Evolutionary conservation across 2,329 filamentous ascomycete genomes (phyloP).

Genomic region (Epichloe coenophiala): DNA sequence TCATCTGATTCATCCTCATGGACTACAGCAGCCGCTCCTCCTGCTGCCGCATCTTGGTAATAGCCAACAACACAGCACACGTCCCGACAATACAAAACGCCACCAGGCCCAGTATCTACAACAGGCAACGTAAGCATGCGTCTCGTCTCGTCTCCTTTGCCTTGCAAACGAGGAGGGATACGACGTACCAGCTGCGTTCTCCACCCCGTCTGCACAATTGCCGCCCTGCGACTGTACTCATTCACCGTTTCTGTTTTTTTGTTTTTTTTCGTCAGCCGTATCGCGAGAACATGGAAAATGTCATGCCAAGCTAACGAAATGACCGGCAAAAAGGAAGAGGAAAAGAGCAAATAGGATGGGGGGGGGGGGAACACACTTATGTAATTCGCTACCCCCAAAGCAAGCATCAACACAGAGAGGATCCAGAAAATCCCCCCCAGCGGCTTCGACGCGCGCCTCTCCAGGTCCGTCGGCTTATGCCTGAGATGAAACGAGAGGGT

Average conservation of each 20-base stretch:
- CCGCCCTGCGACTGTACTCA: conserved; percentile 63
- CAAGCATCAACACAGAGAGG: conserved; percentile 62
- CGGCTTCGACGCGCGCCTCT: conserved; percentile 66
- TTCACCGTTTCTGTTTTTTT: conserved; percentile 54
- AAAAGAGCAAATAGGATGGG: too few relatives aligned
- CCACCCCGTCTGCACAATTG: conserved; percentile 86
- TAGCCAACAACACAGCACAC: conserved; percentile 47
- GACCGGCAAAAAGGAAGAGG: background rate
- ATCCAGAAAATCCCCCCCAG: conserved; percentile 83
- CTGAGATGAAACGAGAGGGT: conserved; percentile 89
- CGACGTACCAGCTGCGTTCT: conserved; percentile 67
- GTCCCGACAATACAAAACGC: conserved; percentile 51
- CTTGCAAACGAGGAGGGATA: too few relatives aligned
- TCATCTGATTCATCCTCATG: too few relatives aligned
- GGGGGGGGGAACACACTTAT: conserved; percentile 34
- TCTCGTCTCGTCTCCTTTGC: too few relatives aligned
- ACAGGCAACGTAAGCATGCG: too few relatives aligned
- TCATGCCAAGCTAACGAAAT: background rate
- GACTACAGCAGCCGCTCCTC: background rate
- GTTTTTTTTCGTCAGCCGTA: background rate
- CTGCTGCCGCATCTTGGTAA: conserved; percentile 17
- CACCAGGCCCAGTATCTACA: conserved; percentile 47
- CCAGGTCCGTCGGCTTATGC: conserved; percentile 51
- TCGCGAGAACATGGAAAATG: background rate
- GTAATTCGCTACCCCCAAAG: conserved; percentile 74